Evolutionary conservation across 495 filamentous ascomycete genomes (phyloP).

Genomic region (Penicillium ochrochloron): DNA sequence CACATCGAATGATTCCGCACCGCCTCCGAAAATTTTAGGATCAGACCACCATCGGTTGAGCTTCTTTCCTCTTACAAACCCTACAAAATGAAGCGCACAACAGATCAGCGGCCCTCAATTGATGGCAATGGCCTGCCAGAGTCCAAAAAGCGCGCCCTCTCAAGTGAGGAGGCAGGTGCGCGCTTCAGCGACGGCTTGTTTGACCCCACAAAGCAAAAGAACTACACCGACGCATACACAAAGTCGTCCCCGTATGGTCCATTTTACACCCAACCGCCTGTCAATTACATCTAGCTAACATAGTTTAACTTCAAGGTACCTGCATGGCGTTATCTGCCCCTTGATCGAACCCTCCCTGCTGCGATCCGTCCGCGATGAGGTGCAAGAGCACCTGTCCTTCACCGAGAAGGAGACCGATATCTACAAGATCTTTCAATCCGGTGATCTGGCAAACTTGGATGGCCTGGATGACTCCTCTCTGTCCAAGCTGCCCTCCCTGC

Average conservation of each 20-base stretch:
- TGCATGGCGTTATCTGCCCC: conserved; percentile 83
- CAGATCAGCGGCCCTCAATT: conserved; percentile 38
- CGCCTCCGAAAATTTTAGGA: conserved; percentile 23
- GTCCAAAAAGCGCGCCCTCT: conserved; percentile 57
- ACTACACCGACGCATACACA: conserved; percentile 72
- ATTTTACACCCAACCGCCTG: conserved; percentile 12
- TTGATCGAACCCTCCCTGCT: conserved; percentile 81
- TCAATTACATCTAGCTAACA: conserved; percentile 19
- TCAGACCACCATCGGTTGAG: conserved; percentile 20
- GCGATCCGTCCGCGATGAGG: conserved; percentile 85
- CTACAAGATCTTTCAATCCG: conserved; percentile 99
- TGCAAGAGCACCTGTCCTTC: conserved; percentile 86
- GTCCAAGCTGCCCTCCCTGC: conserved; percentile 79
- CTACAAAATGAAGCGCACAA: conserved; percentile 61
- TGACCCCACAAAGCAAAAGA: conserved; percentile 63
- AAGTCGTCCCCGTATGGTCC: conserved; percentile 67
- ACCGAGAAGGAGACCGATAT: conserved; percentile 99
- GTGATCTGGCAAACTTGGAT: conserved; percentile 95
- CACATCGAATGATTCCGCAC: neutral
- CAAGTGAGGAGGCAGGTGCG: conserved; percentile 48
- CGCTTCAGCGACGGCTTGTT: conserved; percentile 80
- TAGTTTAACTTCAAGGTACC: conserved; percentile 59
- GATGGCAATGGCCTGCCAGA: conserved; percentile 48
- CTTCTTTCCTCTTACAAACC: conserved; percentile 4
- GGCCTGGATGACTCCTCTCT: conserved; percentile 84